Conservation (phyloP, 805 yeast species). For the Ogataea siamensis region DNA sequence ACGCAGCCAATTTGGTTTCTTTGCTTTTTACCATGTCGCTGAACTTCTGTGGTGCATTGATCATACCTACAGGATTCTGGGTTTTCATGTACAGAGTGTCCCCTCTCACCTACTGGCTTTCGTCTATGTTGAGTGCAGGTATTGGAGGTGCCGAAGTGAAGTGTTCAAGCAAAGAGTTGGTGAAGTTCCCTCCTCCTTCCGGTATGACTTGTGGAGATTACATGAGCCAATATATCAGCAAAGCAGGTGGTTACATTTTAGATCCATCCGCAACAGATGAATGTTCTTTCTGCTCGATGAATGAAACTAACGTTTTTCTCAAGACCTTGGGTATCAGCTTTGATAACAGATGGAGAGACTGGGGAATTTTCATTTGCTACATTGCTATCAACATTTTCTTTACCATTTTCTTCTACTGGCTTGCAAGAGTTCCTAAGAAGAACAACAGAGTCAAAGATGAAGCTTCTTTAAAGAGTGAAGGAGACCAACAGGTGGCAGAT, state of each 20-base stretch:
- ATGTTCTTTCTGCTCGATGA: slow-evolving; percentile 62
- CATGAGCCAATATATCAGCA: slow-evolving; percentile 39
- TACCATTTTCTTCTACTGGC: slow-evolving; percentile 45
- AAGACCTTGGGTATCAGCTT: slow-evolving; percentile 41
- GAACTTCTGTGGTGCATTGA: slow-evolving; percentile 78
- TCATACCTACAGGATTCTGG: slow-evolving; percentile 67
- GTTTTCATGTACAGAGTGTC: slow-evolving; percentile 71
- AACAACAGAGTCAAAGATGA: slow-evolving; percentile 32
- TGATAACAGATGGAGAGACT: slow-evolving; percentile 58
- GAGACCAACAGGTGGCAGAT: slow-evolving; percentile 2
- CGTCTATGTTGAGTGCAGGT: slow-evolving; percentile 53
- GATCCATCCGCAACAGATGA: slow-evolving; percentile 43
- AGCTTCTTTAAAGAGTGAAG: slow-evolving; percentile 17
- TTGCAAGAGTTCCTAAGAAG: slow-evolving; percentile 74
- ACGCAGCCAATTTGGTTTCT: slow-evolving; percentile 61
- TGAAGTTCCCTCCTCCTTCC: slow-evolving; percentile 47
- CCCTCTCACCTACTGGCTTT: slow-evolving; percentile 66
- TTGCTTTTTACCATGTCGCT: slow-evolving; percentile 60
- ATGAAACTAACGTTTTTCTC: slow-evolving; percentile 60
- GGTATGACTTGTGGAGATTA: slow-evolving; percentile 60
- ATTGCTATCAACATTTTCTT: slow-evolving; percentile 41
- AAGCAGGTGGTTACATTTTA: slow-evolving; percentile 47
- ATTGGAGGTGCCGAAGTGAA: slow-evolving; percentile 47
- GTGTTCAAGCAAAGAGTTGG: slow-evolving; percentile 50
- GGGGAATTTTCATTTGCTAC: slow-evolving; percentile 53